Conservation (phyloP, 306 rosid species). For the Rosa rugosa region DNA sequence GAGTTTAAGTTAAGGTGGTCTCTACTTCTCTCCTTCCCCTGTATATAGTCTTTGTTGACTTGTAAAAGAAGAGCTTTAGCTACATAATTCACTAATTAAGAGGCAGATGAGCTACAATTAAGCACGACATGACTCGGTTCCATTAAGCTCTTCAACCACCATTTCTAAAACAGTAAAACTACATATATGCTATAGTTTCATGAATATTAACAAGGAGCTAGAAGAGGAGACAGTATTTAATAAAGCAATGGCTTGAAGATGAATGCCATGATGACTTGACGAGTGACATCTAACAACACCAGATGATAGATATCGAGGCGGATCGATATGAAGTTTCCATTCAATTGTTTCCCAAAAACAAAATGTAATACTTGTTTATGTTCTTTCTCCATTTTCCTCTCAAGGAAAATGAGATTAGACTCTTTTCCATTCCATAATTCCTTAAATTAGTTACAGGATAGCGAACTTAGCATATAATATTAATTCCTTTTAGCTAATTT, state of each 20-base stretch:
- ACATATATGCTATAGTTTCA: neutral
- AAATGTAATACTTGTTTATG: neutral
- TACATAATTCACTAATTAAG: neutral
- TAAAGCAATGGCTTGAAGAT: neutral
- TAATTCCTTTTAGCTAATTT: constrained; percentile 2
- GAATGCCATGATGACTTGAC: constrained; percentile 16
- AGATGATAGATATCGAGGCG: neutral
- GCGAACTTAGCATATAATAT: constrained; percentile 31
- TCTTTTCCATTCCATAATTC: constrained; percentile 13
- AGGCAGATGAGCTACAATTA: neutral
- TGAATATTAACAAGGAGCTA: neutral
- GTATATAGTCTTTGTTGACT: neutral
- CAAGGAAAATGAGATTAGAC: constrained; percentile 6
- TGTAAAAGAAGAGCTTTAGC: neutral
- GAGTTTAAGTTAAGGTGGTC: neutral
- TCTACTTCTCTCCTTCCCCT: neutral
- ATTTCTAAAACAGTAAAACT: neutral
- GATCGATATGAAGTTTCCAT: neutral
- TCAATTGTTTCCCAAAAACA: constrained; percentile 18
- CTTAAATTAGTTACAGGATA: constrained; percentile 23
- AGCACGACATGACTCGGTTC: neutral
- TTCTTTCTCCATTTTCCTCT: constrained; percentile 1
- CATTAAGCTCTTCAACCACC: constrained; percentile 9
- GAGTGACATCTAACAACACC: constrained; percentile 29
- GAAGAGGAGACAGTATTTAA: neutral